Evolutionary conservation across 2,329 filamentous ascomycete genomes (phyloP), one percentile per base, ranked within the genome.

Genomic region (Colletotrichum liaoningense): DNA sequence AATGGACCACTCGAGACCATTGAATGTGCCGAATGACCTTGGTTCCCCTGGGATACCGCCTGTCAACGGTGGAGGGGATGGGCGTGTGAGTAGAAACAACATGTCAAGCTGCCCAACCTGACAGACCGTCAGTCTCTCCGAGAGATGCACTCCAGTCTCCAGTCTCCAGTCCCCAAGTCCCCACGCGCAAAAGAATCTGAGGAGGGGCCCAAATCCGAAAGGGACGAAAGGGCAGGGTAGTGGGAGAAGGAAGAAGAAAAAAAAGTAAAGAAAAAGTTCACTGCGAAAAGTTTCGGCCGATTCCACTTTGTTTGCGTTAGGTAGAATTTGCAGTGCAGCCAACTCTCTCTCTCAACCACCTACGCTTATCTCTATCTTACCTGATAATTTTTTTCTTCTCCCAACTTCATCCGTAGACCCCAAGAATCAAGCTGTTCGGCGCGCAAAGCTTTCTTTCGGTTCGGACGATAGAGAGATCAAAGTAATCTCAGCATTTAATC

Each of bases 81-180:
- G 67, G 71, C 16, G 71, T 70, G 71, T 14, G 11, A 26, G 14
- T 73, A 73, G 26, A 30, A 65, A 52, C 35, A 54, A 19, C 35
- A 70, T 73, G 71, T 71, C 56, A 38, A 66, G 60, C 67, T 70
- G 71, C 71, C 71, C 71, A 65, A 73, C 67, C 60, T 42, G 62
- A 67, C 57, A 49, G 33, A 35, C 33, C 33, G 11, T 35, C 33
- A 35, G 56, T 42, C 38, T 16, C 38, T 42, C 38, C 38, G 14
- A 42, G 14, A 42, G 49, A 60, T 72, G 64, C 56, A 63, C 64
- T 69, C 65, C 58, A 56, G 49, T 70, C 69, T 69, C 65, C 58
- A 56, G 49, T 70, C 69, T 67, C 57, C 57, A 67, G 52, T 70
- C 69, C 63, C 57, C 57, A 67, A 38, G 72, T 56, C 22, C 26